Evolutionary conservation across 2,329 filamentous ascomycete species (phyloP), one percentile per base, ranked within the genome.

Genomic region (Alternaria sp.): DNA sequence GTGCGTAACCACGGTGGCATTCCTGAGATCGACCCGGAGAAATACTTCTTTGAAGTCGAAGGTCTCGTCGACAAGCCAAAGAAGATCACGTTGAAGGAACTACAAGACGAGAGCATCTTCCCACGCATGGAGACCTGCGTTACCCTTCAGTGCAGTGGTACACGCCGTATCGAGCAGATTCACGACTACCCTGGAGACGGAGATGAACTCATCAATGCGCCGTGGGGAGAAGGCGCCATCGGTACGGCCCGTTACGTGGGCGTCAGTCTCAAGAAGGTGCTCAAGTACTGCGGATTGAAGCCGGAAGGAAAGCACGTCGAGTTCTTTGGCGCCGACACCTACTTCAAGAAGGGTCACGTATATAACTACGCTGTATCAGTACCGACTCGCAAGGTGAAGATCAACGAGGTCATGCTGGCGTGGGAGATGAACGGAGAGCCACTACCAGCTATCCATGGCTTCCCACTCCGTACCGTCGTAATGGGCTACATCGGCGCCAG

Each of bases 1-100:
- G 87, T 93, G 0, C 84, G 90, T 8, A 93, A 93, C 63, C 90
- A 93, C 65, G 90, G 90, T 10, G 90, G 90, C 0, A 88, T 93
- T 18, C 91, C 91, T 0, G 81, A 86, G 8, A 91, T 92, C 58
- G 84, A 90, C 9, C 79, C 84, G 2, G 82, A 86, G 0, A 81
- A 84, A 3, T 90, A 81, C 71, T 84, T 80, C 23, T 81, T 90
- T 15, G 78, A 81, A 2, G 75, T 92, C 6, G 87, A 88, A 60
- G 89, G 89, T 0, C 81, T 90, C 0, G 89, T 92, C 4, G 85
- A 85, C 6, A 81, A 86, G 3, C 88, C 89, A 0, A 84, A 84
- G 57, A 82, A 75, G 2, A 83, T 91, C 58, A 88, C 86, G 0
- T 70, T 92, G 0, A 82, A 83, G 0, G 88, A 92, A 6, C 78